Percentiles rank a stretch among this genome's conserved stretches.
These are phyloP conservation scores for Neurospora sp. DNA, from an alignment of 495 filamentous ascomycete genomes.

Conservation along the genomic window DNA sequence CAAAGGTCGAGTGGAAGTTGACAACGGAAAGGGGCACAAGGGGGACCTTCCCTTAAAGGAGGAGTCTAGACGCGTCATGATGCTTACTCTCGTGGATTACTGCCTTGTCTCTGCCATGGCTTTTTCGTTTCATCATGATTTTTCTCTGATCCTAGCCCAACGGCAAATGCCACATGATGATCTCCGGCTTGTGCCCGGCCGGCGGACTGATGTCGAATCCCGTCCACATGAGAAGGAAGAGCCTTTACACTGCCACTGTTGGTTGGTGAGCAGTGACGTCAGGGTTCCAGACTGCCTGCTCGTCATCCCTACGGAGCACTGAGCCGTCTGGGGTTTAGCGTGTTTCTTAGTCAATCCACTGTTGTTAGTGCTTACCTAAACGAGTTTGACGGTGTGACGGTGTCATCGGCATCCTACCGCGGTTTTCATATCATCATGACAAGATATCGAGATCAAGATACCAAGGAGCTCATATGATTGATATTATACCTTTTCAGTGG, in stretches of 20 bases:
- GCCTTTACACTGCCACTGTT: not conserved
- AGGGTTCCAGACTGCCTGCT: not conserved
- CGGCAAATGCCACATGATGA: not conserved
- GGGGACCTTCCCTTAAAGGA: not conserved
- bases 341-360: not conserved
- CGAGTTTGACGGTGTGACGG: not conserved
- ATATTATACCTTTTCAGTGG: not conserved
- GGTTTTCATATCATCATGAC: not conserved
- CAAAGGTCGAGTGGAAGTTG: not conserved
- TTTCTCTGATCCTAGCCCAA: not conserved
- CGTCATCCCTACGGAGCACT: not conserved
- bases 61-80: not conserved
- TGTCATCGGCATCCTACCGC: not conserved
- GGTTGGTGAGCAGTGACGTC: not conserved
- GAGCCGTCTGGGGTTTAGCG: not conserved
- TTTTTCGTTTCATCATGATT: not conserved
- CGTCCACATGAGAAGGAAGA: not conserved
- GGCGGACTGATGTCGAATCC: not conserved
- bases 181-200: not conserved
- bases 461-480: not conserved
- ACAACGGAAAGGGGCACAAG: not conserved
- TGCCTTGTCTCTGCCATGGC: not conserved
- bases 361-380: not conserved
- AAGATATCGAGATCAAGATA: not conserved
- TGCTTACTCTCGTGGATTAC: not conserved